Conservation (phyloP, 768 basidiomycete genomes). For the Phlegmacium glaucopus region DNA sequence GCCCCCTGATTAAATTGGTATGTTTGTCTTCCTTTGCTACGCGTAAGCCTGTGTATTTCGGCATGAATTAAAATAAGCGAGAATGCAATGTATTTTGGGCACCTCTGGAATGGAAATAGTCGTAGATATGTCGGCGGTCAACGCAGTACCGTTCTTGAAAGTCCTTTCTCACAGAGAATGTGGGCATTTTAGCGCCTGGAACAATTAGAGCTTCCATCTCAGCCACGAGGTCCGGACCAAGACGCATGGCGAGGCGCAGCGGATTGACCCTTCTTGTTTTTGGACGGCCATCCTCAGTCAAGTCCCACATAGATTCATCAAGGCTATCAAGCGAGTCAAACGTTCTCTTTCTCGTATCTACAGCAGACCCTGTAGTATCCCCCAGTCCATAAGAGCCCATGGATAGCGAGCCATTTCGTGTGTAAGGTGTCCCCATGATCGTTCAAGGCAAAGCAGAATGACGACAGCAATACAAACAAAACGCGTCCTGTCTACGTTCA, state of each 20-base stretch:
- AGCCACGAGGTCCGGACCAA: conserved; percentile 62
- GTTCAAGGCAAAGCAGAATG: conserved; percentile 6
- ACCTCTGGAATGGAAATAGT: conserved; percentile 71
- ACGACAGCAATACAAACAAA: conserved; percentile 1
- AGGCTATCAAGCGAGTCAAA: conserved; percentile 16
- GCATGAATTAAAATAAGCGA: neutral
- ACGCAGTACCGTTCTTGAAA: conserved; percentile 69
- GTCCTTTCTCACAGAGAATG: conserved; percentile 64
- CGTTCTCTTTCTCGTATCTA: conserved; percentile 15
- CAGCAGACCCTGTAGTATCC: conserved; percentile 11
- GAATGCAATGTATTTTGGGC: conserved; percentile 51
- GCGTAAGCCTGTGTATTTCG: conserved; percentile 39
- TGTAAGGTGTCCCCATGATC: conserved; percentile 32
- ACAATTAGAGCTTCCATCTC: conserved; percentile 71
- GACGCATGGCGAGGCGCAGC: conserved; percentile 61
- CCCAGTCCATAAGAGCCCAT: conserved; percentile 14
- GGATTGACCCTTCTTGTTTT: conserved; percentile 62
- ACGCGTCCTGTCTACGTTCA: conserved; percentile 11
- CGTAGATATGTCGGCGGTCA: conserved; percentile 73
- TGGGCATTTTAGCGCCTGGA: conserved; percentile 76
- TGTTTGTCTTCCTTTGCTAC: conserved; percentile 65
- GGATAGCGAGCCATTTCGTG: conserved; percentile 10
- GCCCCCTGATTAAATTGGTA: conserved; percentile 46
- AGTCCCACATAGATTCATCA: conserved; percentile 19
- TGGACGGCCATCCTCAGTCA: conserved; percentile 34